Percentiles rank a stretch among this genome's conserved stretches.
Conservation (phyloP, 2,329 filamentous ascomycete species). For the Penicillium italicum region DNA sequence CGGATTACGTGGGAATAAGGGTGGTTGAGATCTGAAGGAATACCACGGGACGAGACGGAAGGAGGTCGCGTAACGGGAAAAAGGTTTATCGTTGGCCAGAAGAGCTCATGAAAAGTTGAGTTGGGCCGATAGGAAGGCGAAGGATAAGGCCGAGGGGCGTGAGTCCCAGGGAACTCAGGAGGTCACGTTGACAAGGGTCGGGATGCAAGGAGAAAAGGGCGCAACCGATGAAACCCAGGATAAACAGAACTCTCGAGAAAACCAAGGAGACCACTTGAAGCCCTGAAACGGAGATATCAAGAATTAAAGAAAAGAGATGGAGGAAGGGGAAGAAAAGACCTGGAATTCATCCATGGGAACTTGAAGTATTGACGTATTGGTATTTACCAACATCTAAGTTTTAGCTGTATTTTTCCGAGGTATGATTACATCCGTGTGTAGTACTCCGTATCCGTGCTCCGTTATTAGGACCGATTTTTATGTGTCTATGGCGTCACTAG, state of each 20-base stretch:
- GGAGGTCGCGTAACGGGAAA: slow-evolving; percentile 15
- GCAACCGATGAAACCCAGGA: slow-evolving; percentile 16
- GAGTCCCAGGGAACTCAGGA: slow-evolving; percentile 10
- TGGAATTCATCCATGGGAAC: slow-evolving; percentile 10
- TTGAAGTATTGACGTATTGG: slow-evolving; percentile 18
- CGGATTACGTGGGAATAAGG: slow-evolving; percentile 12
- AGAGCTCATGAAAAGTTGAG: slow-evolving; percentile 7
- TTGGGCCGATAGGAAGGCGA: slow-evolving; percentile 10
- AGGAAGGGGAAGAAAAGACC: slow-evolving; percentile 16
- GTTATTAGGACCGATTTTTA: not conserved
- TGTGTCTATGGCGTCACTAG: slow-evolving; percentile 30
- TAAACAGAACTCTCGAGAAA: slow-evolving; percentile 12
- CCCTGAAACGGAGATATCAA: slow-evolving; percentile 6
- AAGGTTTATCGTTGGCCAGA: slow-evolving; percentile 8
- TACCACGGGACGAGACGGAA: slow-evolving; percentile 21
- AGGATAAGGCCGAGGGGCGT: slow-evolving; percentile 8
- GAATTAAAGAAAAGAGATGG: slow-evolving; percentile 16
- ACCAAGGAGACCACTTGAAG: slow-evolving; percentile 7
- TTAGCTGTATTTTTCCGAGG: not conserved
- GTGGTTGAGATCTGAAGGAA: slow-evolving; percentile 14
- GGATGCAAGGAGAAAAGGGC: slow-evolving; percentile 29
- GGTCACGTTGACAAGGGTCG: slow-evolving; percentile 30
- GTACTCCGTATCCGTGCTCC: no score
- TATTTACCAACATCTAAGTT: slow-evolving; percentile 25
- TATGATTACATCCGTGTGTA: not conserved